phyloP scores from a whole-genome alignment of 306 rosid species.

The Myrica gale region DNA sequence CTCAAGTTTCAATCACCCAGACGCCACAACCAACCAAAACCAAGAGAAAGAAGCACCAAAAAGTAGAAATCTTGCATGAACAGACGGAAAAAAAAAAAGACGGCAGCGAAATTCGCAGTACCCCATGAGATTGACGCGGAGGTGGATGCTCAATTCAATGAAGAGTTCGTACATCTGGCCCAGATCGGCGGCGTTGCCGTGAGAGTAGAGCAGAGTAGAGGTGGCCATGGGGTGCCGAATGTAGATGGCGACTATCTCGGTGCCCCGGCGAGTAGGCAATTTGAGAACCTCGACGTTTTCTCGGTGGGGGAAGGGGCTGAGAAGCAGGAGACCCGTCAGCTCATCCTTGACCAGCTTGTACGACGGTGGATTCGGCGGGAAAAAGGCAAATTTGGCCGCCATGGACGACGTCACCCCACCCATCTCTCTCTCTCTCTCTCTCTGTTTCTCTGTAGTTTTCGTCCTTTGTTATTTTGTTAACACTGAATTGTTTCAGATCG shows the following conservation, averaged over 20 bases:
- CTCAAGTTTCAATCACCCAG: slow-evolving; percentile 19
- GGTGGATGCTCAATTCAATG: slow-evolving; percentile 76
- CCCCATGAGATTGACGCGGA: slow-evolving; percentile 93
- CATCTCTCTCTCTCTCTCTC: slow-evolving; percentile 35
- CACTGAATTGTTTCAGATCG: slow-evolving; percentile 35
- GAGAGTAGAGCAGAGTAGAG: slow-evolving; percentile 82
- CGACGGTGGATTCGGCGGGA: slow-evolving; percentile 90
- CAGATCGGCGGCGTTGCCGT: slow-evolving; percentile 97
- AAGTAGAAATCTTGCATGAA: slow-evolving; percentile 6
- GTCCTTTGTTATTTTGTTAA: not conserved
- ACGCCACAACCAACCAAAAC: slow-evolving; percentile 10
- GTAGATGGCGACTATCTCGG: slow-evolving; percentile 75
- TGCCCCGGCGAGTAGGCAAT: slow-evolving; percentile 74
- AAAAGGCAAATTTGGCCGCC: slow-evolving; percentile 96
- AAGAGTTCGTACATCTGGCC: slow-evolving; percentile 98
- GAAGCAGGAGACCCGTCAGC: slow-evolving; percentile 64
- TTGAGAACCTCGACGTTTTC: slow-evolving; percentile 83
- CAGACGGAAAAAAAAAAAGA: not conserved
- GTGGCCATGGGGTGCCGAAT: slow-evolving; percentile 88
- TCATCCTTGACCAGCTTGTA: slow-evolving; percentile 64
- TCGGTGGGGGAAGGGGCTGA: slow-evolving; percentile 77
- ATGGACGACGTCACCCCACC: slow-evolving; percentile 97
- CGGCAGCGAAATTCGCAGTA: slow-evolving; percentile 29
- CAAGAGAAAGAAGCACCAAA: slow-evolving; percentile 8
- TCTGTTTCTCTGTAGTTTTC: not conserved